Percentiles rank a stretch among this genome's conserved stretches.
Conservation (phyloP, 441 rosid species). For the Arabidopsis lyrata region DNA sequence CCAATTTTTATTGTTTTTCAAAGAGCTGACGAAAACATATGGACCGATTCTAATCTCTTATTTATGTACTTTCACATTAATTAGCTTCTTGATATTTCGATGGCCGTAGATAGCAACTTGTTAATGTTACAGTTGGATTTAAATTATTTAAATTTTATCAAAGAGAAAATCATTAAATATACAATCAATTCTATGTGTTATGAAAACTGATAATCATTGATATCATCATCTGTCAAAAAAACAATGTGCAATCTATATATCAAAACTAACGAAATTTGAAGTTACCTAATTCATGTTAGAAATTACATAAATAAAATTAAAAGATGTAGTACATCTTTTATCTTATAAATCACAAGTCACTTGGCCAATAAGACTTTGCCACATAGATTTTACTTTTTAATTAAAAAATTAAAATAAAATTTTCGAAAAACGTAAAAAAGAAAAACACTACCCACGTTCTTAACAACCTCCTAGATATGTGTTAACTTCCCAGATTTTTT, state of each 20-base stretch:
- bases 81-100: conserved; percentile 28
- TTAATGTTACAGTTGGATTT: conserved; percentile 10
- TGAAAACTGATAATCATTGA: not conserved
- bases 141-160: conserved; percentile 1
- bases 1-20: not conserved
- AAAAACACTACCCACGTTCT: no score
- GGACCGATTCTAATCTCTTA: conserved; percentile 24
- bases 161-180: conserved; percentile 1
- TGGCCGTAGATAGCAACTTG: conserved; percentile 23
- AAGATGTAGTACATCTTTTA: no score
- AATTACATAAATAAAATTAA: not conserved
- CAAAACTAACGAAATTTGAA: no score
- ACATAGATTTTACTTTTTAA: no score
- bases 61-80: conserved; percentile 4
- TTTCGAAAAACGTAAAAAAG: no score
- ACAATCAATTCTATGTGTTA: not conserved
- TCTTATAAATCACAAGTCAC: no score
- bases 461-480: no score
- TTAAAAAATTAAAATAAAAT: no score
- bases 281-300: not conserved
- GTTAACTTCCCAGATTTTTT: no score
- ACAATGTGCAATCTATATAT: no score
- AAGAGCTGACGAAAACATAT: conserved; percentile 27
- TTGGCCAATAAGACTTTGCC: no score
- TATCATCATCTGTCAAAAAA: not conserved